phyloP scores from a whole-genome alignment of 495 filamentous ascomycete species.

The Trichoderma virens region DNA sequence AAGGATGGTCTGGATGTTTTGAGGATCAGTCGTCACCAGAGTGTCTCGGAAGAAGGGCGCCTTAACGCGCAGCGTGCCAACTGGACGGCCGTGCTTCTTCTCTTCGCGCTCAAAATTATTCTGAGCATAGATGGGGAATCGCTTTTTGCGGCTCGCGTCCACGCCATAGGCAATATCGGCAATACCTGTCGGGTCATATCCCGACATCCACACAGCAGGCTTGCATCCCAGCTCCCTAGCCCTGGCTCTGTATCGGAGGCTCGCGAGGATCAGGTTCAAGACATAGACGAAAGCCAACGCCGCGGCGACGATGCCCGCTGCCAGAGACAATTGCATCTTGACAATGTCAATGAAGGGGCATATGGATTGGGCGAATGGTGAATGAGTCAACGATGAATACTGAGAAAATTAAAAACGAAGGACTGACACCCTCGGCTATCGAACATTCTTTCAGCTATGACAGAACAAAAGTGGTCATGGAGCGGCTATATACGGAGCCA shows the following conservation, averaged over 20 bases:
- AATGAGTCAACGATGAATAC: background rate
- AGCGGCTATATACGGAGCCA: slow-evolving; percentile 5
- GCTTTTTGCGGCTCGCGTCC: background rate
- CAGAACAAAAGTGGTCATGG: background rate
- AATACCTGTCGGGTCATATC: background rate
- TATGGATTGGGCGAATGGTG: background rate
- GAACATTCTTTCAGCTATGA: background rate
- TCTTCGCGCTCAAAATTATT: background rate
- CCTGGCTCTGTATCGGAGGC: background rate
- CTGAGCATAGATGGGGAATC: background rate
- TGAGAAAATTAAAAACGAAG: background rate
- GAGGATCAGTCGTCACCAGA: slow-evolving; percentile 50
- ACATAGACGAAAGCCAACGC: background rate
- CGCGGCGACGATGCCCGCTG: background rate
- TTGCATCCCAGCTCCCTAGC: background rate
- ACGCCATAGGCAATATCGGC: background rate
- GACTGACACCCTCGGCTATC: background rate
- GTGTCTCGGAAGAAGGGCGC: slow-evolving; percentile 16
- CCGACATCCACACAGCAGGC: background rate
- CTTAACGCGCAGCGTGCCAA: background rate
- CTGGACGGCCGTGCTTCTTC: background rate
- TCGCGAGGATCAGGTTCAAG: background rate
- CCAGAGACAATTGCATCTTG: background rate
- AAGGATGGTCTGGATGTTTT: slow-evolving; percentile 57
- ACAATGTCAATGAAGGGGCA: background rate